Percentiles rank a stretch among this genome's conserved stretches.
Conservation (phyloP, 2,329 filamentous ascomycete species). For the Aspergillus eucalypticola region DNA sequence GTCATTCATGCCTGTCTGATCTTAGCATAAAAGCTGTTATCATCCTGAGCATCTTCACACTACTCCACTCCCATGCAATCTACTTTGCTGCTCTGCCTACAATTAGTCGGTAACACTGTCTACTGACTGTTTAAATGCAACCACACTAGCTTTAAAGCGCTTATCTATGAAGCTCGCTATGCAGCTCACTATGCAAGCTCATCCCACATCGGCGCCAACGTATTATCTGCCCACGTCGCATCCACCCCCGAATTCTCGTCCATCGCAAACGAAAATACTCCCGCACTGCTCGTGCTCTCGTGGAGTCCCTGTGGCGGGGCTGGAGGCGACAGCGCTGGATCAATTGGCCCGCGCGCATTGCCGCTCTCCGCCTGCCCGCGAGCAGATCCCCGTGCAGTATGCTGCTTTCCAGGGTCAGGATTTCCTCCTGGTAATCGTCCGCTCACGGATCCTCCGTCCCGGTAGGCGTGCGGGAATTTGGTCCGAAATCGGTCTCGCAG, state of each 20-base stretch:
- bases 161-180: not conserved
- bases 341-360: constrained; percentile 23
- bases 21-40: too few relatives aligned
- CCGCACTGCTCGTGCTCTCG: constrained; percentile 23
- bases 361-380: not conserved
- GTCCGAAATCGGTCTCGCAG: constrained; percentile 64
- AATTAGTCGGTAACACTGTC: too few relatives aligned
- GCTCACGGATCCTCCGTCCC: constrained; percentile 44
- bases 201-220: constrained; percentile 45
- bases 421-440: constrained; percentile 21
- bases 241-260: constrained; percentile 32
- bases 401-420: constrained; percentile 19
- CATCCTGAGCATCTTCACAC: too few relatives aligned
- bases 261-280: constrained; percentile 31
- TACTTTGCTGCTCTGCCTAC: too few relatives aligned
- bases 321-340: constrained; percentile 35
- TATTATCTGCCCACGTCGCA: constrained; percentile 40
- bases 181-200: constrained; percentile 28
- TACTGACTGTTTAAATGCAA: too few relatives aligned
- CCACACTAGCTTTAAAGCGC: not conserved
- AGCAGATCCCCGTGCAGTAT: not conserved
- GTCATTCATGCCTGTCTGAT: too few relatives aligned
- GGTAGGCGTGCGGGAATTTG: constrained; percentile 59
- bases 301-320: constrained; percentile 31
- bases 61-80: too few relatives aligned